A percentile compares a stretch with the other conserved stretches of the same genome.
Evolutionary conservation across 1,284 basidiomycete species (phyloP).

Genomic region (Irpex sp.): DNA sequence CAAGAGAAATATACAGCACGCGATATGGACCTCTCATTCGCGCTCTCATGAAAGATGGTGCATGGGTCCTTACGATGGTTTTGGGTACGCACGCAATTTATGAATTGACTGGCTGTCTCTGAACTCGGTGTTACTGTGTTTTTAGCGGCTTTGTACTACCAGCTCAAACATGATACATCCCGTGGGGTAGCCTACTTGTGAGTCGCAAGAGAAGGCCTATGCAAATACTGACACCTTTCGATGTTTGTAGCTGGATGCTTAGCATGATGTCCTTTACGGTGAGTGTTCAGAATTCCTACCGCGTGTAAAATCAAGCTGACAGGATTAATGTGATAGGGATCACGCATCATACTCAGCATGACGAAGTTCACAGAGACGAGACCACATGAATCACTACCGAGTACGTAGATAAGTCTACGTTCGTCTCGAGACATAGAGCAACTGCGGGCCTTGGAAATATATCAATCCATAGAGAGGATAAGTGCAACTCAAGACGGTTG

Average conservation of each 20-base stretch:
- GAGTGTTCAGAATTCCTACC: not conserved
- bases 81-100: slow-evolving; percentile 12
- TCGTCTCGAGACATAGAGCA: too few relatives aligned
- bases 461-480: too few relatives aligned
- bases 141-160: too few relatives aligned
- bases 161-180: too few relatives aligned
- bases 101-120: not conserved
- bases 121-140: too few relatives aligned
- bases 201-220: too few relatives aligned
- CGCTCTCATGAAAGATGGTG: slow-evolving; percentile 33
- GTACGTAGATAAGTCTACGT: not conserved
- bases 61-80: slow-evolving; percentile 36
- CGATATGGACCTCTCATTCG: slow-evolving; percentile 24
- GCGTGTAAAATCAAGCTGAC: too few relatives aligned
- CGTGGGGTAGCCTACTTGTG: too few relatives aligned
- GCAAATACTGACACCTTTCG: not conserved
- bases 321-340: slow-evolving; percentile 11
- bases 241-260: slow-evolving; percentile 13
- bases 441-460: too few relatives aligned
- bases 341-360: slow-evolving; percentile 18
- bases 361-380: slow-evolving; percentile 1
- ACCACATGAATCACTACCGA: not conserved
- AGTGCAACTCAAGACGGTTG: not conserved
- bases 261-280: slow-evolving; percentile 15
- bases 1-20: not conserved